Conservation (phyloP, 2,329 filamentous ascomycete genomes). For the Fusarium globosum region DNA sequence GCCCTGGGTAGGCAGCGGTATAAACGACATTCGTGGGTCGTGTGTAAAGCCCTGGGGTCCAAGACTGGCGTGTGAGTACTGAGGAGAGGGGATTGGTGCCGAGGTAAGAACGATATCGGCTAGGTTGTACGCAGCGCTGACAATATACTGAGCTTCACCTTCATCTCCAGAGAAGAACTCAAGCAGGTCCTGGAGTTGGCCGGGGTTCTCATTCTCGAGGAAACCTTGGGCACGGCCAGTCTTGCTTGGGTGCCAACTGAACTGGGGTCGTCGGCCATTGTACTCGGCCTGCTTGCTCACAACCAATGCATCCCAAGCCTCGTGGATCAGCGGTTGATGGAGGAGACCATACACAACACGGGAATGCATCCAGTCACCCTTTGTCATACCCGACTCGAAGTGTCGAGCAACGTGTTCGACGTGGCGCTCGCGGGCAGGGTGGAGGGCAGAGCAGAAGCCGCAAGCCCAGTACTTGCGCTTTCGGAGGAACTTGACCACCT, state of each 20-base stretch:
- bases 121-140: conserved; percentile 68
- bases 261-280: conserved; percentile 65
- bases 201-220: conserved; percentile 70
- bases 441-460: conserved; percentile 73
- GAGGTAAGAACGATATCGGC: conserved; percentile 59
- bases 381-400: conserved; percentile 71
- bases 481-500: conserved; percentile 70
- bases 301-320: conserved; percentile 70
- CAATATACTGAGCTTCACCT: conserved; percentile 67
- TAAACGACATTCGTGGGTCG: conserved; percentile 48
- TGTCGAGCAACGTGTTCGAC: conserved; percentile 76
- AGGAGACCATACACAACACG: conserved; percentile 74
- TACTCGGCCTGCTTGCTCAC: conserved; percentile 66
- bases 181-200: conserved; percentile 72
- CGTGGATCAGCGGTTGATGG: conserved; percentile 71
- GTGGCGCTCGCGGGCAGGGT: conserved; percentile 72
- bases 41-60: conserved; percentile 42
- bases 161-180: conserved; percentile 72
- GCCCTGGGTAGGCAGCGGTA: conserved; percentile 49
- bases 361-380: conserved; percentile 75
- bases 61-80: conserved; percentile 46
- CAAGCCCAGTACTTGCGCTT: conserved; percentile 76
- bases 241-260: conserved; percentile 69
- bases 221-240: conserved; percentile 68
- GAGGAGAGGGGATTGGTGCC: conserved; percentile 47